phyloP scores from a whole-genome alignment of 441 rosid species.

The Euphorbia celastroides region DNA sequence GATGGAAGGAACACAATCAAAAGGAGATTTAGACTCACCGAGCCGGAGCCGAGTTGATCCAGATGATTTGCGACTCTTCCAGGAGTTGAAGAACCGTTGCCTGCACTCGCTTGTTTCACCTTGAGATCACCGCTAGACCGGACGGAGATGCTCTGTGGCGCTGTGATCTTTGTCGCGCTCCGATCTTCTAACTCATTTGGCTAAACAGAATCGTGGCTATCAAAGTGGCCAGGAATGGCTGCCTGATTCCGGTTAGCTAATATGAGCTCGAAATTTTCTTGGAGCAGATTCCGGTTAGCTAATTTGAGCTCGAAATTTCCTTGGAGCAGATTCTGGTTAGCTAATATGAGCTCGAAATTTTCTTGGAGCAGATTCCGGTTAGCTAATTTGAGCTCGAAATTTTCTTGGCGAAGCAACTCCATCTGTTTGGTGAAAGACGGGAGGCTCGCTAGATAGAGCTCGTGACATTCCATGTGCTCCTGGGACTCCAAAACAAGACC shows the following conservation, averaged over 20 bases:
- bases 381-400: no score
- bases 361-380: no score
- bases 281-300: no score
- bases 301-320: no score
- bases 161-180: constrained; percentile 30
- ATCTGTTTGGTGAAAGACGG: constrained; percentile 40
- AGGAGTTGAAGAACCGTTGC: constrained; percentile 27
- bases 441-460: constrained; percentile 49
- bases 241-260: constrained; percentile 44
- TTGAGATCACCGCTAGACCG: constrained; percentile 41
- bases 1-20: not conserved
- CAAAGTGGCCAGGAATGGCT: constrained; percentile 5
- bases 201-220: constrained; percentile 14
- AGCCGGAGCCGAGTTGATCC: constrained; percentile 26
- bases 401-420: constrained; percentile 45
- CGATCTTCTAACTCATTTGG: constrained; percentile 19
- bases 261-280: constrained; percentile 52
- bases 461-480: constrained; percentile 54
- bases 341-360: constrained; percentile 44
- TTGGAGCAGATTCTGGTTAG: constrained; percentile 51
- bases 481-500: constrained; percentile 67
- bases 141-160: constrained; percentile 63
- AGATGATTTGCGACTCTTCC: constrained; percentile 20
- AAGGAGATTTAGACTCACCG: constrained; percentile 20
- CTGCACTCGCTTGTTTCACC: constrained; percentile 29